A percentile compares a stretch with the other conserved stretches of the same genome.
Conservation (phyloP, 176 grass and related monocot species). For the Carex parvula region DNA sequence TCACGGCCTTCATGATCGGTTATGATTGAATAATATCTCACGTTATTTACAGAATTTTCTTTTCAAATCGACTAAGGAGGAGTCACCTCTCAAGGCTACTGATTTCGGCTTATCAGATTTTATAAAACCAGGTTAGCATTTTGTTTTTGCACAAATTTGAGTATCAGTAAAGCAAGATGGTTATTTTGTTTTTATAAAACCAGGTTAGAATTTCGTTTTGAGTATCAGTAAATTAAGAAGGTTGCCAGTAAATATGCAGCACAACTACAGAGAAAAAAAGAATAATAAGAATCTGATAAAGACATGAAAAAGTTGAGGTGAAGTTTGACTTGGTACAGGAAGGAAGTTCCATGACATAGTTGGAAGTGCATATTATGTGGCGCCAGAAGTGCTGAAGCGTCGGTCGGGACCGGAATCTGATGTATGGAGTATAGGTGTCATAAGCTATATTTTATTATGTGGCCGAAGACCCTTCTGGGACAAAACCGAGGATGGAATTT, state of each 20-base stretch:
- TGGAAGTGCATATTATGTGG: conserved; percentile 92
- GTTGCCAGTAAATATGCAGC: not conserved
- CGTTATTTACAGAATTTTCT: conserved; percentile 78
- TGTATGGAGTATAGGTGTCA: conserved; percentile 97
- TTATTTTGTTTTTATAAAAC: conserved; percentile 52
- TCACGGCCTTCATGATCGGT: conserved; percentile 5
- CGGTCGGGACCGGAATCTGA: conserved; percentile 86
- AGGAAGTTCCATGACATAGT: conserved; percentile 84
- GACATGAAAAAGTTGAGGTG: not conserved
- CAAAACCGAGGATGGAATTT: conserved; percentile 98
- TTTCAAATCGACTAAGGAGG: conserved; percentile 77
- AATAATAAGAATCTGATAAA: conserved; percentile 5
- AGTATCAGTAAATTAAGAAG: not conserved
- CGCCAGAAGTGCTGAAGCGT: conserved; percentile 84
- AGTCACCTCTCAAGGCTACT: conserved; percentile 81
- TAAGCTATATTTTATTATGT: conserved; percentile 93
- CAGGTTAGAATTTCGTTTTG: conserved; percentile 43
- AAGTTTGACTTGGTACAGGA: conserved; percentile 38
- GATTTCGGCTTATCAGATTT: conserved; percentile 99
- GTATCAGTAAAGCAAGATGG: not conserved
- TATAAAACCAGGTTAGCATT: conserved; percentile 70
- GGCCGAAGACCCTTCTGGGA: conserved; percentile 93
- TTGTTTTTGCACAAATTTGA: conserved; percentile 13
- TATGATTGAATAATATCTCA: conserved; percentile 15
- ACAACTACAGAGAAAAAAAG: not conserved